Evolutionary conservation across 306 rosid species (phyloP).

Genomic region (Trifolium repens): DNA sequence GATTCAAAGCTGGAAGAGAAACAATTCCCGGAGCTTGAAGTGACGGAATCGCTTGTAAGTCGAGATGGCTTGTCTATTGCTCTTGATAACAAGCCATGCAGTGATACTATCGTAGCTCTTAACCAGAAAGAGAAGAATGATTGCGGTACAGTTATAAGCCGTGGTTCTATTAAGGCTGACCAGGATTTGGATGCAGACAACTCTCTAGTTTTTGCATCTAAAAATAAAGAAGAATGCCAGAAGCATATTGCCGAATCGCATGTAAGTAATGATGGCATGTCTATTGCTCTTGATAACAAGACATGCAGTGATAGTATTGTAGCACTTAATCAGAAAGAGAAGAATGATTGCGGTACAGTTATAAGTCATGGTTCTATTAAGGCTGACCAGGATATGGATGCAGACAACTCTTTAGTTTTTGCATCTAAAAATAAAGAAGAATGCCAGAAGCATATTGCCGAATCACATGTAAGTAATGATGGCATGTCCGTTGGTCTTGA

Average conservation of each 20-base stretch:
- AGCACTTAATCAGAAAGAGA: too few relatives aligned
- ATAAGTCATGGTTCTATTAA: too few relatives aligned
- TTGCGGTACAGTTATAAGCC: background rate
- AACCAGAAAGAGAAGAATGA: background rate
- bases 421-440: slow-evolving; percentile 32
- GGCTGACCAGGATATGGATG: too few relatives aligned
- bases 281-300: background rate
- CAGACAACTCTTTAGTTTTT: slow-evolving; percentile 15
- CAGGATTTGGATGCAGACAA: slow-evolving; percentile 27
- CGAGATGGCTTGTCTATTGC: slow-evolving; percentile 33
- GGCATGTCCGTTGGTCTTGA: slow-evolving; percentile 9
- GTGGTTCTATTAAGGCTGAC: background rate
- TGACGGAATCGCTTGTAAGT: slow-evolving; percentile 33
- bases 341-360: too few relatives aligned
- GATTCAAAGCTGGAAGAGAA: slow-evolving; percentile 43
- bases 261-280: slow-evolving; percentile 34
- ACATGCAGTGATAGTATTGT: background rate
- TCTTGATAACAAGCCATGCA: slow-evolving; percentile 30
- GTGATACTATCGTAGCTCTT: slow-evolving; percentile 36
- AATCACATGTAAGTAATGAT: slow-evolving; percentile 28
- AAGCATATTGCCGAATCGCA: background rate
- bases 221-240: slow-evolving; percentile 27
- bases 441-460: slow-evolving; percentile 16
- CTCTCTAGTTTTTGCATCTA: slow-evolving; percentile 38
- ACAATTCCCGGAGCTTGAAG: slow-evolving; percentile 27